A percentile compares a stretch with the other conserved stretches of the same genome.
phyloP scores from a whole-genome alignment of 2,329 filamentous ascomycete species.

The Cladosporium sp. region DNA sequence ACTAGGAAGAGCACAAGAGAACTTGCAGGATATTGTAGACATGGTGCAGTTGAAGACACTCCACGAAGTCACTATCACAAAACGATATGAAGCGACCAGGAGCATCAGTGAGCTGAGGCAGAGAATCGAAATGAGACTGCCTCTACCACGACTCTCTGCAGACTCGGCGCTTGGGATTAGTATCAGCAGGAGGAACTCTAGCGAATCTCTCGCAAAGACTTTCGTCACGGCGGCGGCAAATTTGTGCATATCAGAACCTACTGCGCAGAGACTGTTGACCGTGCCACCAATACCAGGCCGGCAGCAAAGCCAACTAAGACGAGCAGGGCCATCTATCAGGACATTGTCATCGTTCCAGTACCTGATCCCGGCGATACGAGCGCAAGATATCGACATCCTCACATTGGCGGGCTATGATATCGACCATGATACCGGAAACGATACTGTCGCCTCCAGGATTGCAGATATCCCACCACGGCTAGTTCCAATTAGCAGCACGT shows the following conservation, averaged over 20 bases:
- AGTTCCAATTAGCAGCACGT: not conserved
- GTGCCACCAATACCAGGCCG: not conserved
- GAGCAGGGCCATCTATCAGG: not conserved
- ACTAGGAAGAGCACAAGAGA: constrained; percentile 1
- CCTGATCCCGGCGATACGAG: constrained; percentile 7
- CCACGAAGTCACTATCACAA: constrained; percentile 10
- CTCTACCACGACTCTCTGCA: constrained; percentile 5
- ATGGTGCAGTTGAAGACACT: constrained; percentile 10
- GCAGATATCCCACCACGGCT: not conserved
- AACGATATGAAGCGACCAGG: constrained; percentile 3
- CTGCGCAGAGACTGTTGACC: constrained; percentile 1
- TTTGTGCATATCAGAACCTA: not conserved
- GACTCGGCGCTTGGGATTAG: constrained; percentile 4
- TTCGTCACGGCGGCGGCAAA: constrained; percentile 15
- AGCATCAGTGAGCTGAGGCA: constrained; percentile 13
- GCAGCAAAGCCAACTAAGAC: not conserved
- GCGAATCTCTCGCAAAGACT: constrained; percentile 7
- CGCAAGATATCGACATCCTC: constrained; percentile 9
- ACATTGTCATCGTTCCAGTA: constrained; percentile 6
- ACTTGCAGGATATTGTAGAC: constrained; percentile 3
- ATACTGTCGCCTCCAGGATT: not conserved
- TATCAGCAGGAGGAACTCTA: constrained; percentile 14
- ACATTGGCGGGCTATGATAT: not conserved
- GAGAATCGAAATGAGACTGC: constrained; percentile 8
- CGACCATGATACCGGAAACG: not conserved